These are phyloP conservation scores for Steccherinum ochraceum DNA, from an alignment of 768 basidiomycete species.

Conservation along the genomic window DNA sequence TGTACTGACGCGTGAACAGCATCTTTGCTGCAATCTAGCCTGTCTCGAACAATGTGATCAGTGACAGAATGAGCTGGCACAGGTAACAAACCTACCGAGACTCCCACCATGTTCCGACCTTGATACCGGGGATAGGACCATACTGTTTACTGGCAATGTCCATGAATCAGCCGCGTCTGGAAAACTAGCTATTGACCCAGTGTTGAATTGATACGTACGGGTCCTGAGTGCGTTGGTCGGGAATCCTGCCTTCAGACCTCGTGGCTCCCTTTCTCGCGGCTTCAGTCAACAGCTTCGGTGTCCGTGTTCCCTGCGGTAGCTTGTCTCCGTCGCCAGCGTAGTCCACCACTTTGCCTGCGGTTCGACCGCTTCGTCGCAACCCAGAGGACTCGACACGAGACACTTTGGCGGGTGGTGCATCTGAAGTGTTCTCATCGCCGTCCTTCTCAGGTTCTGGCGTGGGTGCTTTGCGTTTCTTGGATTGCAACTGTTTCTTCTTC, in stretches of 20 bases:
- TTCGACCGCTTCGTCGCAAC: slow-evolving; percentile 63
- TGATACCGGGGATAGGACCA: slow-evolving; percentile 74
- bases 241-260: slow-evolving; percentile 20
- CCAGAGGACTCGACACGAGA: slow-evolving; percentile 17
- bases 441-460: slow-evolving; percentile 20
- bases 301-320: slow-evolving; percentile 5
- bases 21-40: slow-evolving; percentile 63
- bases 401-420: slow-evolving; percentile 6
- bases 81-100: slow-evolving; percentile 42
- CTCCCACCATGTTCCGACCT: slow-evolving; percentile 82
- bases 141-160: slow-evolving; percentile 54
- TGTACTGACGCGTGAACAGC: slow-evolving; percentile 84
- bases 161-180: too few species aligned
- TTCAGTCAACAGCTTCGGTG: slow-evolving; percentile 5
- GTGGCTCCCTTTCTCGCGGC: slow-evolving; percentile 18
- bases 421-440: slow-evolving; percentile 7
- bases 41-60: neutral
- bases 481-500: slow-evolving; percentile 38
- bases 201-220: too few species aligned
- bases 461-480: slow-evolving; percentile 20
- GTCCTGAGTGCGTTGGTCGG: slow-evolving; percentile 30
- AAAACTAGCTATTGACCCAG: too few species aligned
- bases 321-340: slow-evolving; percentile 40
- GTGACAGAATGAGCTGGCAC: neutral
- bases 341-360: slow-evolving; percentile 50